Evolutionary conservation across 108 stramenopile genomes (phyloP), one percentile per base, ranked within the genome.

Genomic region (Nitzschia sp.): DNA sequence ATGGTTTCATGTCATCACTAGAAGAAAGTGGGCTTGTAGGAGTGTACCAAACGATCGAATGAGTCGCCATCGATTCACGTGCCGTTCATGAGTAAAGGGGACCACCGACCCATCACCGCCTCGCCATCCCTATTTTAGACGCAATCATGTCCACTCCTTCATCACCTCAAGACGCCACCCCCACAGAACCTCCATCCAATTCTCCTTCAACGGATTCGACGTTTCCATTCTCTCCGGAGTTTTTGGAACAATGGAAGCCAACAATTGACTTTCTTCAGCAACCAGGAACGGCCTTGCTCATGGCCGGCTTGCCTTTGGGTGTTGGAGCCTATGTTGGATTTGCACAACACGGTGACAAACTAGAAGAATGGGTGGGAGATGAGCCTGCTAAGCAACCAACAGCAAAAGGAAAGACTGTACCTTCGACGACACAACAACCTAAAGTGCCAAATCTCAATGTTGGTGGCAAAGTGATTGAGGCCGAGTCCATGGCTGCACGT

Each of bases 311-410:
- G 9, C 80, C 83, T 20, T 75, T 85, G 8, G 75, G 64, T 26
- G 24, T 69, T 9, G 77, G 83, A 0, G 77, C 80, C 21, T 85
- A 75, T 62, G 53, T 63, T 62, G 77, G 73, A 8, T 80, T 68
- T 39, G 41, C 48, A 17, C 57, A 58, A 41, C 72, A 67, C 12
- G 37, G 40, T 12, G 65, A 76, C 9, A 62, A 24, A 48, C 29
- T 75, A 21, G 62, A 75, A 75, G 53, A 75, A 43, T 59, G 44
- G 64, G 70, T 57, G 42, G 53, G 44, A 7, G 61, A 62, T 25
- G 61, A 17, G 8, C 61, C 61, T 43, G 6, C 40, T 5, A 57
- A 55, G 21, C 29, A 21, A 12, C 21, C 22, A 26, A 2, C 44
- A 41, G 12, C 60, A 42, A 17, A 26, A 19, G 37, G n/a, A 7